Evolutionary conservation across 2,329 filamentous ascomycete species (phyloP).

Genomic region (Fusarium kyushuense): DNA sequence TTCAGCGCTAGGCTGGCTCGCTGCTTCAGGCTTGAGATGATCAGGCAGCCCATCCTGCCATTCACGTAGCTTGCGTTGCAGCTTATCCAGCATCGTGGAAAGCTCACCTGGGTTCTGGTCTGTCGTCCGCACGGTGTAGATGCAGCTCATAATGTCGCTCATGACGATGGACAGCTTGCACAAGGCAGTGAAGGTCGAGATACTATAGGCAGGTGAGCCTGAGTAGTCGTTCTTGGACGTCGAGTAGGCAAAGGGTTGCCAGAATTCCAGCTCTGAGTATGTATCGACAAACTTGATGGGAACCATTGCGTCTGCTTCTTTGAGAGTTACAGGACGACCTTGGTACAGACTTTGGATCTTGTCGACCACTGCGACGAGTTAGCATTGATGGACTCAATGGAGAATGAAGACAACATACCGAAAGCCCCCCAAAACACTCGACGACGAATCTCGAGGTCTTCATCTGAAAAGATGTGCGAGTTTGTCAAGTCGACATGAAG

Average conservation of each 20-base stretch:
- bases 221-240: slow-evolving; percentile 12
- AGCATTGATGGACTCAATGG: rapidly evolving
- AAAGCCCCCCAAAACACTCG: slow-evolving; percentile 44
- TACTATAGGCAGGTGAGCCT: slow-evolving; percentile 47
- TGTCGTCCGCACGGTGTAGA: slow-evolving; percentile 59
- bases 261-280: slow-evolving; percentile 66
- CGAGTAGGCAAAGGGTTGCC: slow-evolving; percentile 56
- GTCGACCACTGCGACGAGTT: slow-evolving; percentile 48
- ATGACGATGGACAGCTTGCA: slow-evolving; percentile 44
- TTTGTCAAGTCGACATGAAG: slow-evolving; percentile 51
- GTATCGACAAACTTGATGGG: slow-evolving; percentile 62
- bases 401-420: not conserved
- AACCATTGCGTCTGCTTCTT: slow-evolving; percentile 60
- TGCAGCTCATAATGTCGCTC: slow-evolving; percentile 59
- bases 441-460: slow-evolving; percentile 38
- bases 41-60: slow-evolving; percentile 58
- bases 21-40: slow-evolving; percentile 56
- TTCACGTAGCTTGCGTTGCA: slow-evolving; percentile 56
- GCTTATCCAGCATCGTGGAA: slow-evolving; percentile 50
- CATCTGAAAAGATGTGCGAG: slow-evolving; percentile 8
- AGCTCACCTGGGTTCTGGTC: slow-evolving; percentile 53
- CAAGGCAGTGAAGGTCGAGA: slow-evolving; percentile 45
- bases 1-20: slow-evolving; percentile 25
- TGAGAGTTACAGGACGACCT: slow-evolving; percentile 62
- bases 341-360: slow-evolving; percentile 68